These are phyloP conservation scores for Leishmania arabica DNA, from an alignment of 208 protist species.

Conservation along the genomic window DNA sequence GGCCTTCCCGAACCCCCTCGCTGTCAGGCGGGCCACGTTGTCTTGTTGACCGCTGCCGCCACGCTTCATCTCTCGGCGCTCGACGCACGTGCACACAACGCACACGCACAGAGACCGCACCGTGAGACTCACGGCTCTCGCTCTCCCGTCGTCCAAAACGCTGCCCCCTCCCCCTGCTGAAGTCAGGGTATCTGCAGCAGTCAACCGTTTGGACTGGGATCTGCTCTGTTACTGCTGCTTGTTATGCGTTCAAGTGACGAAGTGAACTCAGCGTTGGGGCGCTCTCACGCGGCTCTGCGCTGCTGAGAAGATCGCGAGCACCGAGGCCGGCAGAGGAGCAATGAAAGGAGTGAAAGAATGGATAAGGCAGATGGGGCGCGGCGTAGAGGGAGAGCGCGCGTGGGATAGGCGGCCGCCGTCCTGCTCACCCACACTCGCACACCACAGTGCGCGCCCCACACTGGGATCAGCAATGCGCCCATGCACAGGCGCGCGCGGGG, in stretches of 20 bases:
- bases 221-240: too few relatives aligned
- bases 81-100: background rate
- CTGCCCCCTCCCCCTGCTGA: too few relatives aligned
- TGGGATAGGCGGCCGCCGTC: background rate
- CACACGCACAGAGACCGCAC: background rate
- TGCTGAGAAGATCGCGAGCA: background rate
- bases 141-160: background rate
- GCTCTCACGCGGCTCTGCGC: too few relatives aligned
- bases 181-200: background rate
- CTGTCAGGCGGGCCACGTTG: constrained; percentile 36
- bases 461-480: background rate
- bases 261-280: background rate
- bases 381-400: background rate
- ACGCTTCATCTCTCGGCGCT: background rate
- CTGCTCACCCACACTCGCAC: too few relatives aligned
- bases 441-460: background rate
- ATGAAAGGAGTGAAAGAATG: background rate
- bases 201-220: too few relatives aligned
- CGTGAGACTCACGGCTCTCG: background rate
- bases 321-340: background rate
- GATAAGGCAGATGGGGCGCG: background rate
- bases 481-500: background rate
- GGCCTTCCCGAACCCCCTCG: constrained; percentile 56
- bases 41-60: background rate
- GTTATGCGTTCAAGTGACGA: background rate